Base-by-base conservation (phyloP, 495 filamentous ascomycete genomes). In the Copromyces sp. region DNA sequence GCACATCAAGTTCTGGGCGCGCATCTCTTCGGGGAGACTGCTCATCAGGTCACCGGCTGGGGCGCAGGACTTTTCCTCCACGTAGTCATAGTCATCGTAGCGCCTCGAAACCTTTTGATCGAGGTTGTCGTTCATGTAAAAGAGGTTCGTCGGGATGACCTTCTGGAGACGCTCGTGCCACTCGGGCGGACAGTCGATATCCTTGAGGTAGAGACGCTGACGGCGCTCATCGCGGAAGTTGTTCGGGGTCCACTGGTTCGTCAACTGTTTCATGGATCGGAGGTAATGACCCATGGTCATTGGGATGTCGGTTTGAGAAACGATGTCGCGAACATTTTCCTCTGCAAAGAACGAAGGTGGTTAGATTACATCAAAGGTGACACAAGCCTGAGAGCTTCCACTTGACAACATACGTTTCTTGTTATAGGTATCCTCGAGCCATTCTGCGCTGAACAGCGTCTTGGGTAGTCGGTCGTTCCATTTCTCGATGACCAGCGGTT, bases 1-100 rank as follows among this genome's bases (percentile, higher is more conserved):
- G 82, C 94, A 98, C 95, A 98, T 97, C 77, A 99, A 85, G 72
- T 99, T 99, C 73, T 96, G 91, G 8, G 95, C 95, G 24, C 94
- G 88, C 92, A 97, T 95, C 29, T 89, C 83, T 14, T 86, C 80
- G 0, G 94, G 92, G n/a, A 99, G 86, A 74, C 90, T 93, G 79
- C 93, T 94, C 95, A 99, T 99, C 37, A 99, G 81, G 76, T 99
- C 95, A 8, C 93, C 94, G 3, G 94, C 89, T 4, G 81, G 78
- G 2, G 84, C 83, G 6, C 79, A 72, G 0, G 81, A 77, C 17
- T 74, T 78, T 9, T 78, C 79, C 9, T 89, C 88, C 35, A 82
- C 80, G 70, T 85, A 86, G 70, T 86, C 84, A 39, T 82, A 75
- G 29, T 85, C 81, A 37, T 78, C 79, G 45, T 75, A 77, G 9